These are phyloP conservation scores for Penicillium griseofulvum DNA, from an alignment of 2,329 filamentous ascomycete species.

Conservation along the genomic window DNA sequence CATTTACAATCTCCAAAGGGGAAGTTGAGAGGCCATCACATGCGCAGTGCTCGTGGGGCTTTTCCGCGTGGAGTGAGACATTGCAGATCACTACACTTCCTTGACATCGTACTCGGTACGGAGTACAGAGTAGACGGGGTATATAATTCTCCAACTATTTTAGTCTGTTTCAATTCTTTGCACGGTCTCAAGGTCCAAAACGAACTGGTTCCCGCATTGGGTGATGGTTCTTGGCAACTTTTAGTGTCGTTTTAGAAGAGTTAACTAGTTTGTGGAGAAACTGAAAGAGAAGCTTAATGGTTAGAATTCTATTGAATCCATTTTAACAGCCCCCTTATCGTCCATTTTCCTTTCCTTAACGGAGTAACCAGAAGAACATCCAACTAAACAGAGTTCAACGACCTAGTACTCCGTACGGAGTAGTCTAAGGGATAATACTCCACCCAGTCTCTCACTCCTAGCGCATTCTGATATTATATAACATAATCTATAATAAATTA, in stretches of 20 bases:
- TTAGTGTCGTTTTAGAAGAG: constrained; percentile 12
- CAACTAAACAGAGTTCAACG: too few relatives aligned
- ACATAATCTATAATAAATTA: background rate
- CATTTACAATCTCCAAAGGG: background rate
- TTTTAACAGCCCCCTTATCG: background rate
- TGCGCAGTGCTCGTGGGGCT: background rate
- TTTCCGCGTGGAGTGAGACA: constrained; percentile 8
- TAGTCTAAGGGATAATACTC: background rate
- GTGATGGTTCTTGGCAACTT: background rate
- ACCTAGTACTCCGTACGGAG: too few relatives aligned
- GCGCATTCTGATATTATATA: background rate
- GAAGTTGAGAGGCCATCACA: background rate
- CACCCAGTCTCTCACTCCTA: background rate
- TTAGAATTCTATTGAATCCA: background rate
- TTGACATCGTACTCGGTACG: too few relatives aligned
- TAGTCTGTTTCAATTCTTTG: background rate
- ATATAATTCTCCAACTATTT: background rate
- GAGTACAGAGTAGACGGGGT: too few relatives aligned
- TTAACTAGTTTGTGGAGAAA: constrained; percentile 15
- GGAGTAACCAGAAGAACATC: too few relatives aligned
- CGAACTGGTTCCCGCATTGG: constrained; percentile 15
- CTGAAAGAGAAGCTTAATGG: background rate
- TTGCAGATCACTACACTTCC: background rate
- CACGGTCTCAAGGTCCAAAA: background rate
- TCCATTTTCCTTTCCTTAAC: background rate